phyloP scores from a whole-genome alignment of 805 yeast species.

The Ascoidea tarda region DNA sequence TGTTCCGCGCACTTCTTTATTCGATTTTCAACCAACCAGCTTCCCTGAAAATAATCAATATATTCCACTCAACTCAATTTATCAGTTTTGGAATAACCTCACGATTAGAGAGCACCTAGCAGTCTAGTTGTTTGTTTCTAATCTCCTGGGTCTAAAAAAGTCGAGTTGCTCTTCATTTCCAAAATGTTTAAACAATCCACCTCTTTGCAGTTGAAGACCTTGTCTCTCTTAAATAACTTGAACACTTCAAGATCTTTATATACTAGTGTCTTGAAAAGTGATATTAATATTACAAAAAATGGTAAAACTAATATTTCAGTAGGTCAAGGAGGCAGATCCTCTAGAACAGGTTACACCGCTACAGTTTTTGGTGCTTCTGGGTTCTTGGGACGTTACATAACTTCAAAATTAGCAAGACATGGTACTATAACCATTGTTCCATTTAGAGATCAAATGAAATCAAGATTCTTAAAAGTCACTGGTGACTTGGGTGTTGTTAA shows the following conservation, averaged over 20 bases:
- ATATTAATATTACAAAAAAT: constrained; percentile 54
- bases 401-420: constrained; percentile 63
- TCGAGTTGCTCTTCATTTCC: too few relatives aligned
- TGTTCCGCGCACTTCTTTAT: too few relatives aligned
- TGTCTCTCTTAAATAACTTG: too few relatives aligned
- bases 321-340: constrained; percentile 73
- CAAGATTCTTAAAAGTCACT: constrained; percentile 63
- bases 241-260: constrained; percentile 16
- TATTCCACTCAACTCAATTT: too few relatives aligned
- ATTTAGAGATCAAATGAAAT: constrained; percentile 67
- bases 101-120: too few relatives aligned
- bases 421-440: constrained; percentile 72
- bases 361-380: constrained; percentile 82
- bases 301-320: constrained; percentile 63
- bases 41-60: too few relatives aligned
- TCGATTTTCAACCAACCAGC: too few relatives aligned
- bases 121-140: too few relatives aligned
- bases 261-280: constrained; percentile 26
- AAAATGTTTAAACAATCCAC: too few relatives aligned
- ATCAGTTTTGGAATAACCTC: too few relatives aligned
- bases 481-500: constrained; percentile 86
- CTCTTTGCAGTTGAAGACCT: too few relatives aligned
- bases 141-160: too few relatives aligned
- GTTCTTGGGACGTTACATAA: constrained; percentile 59
- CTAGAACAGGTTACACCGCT: constrained; percentile 79